phyloP scores from a whole-genome alignment of 306 rosid species.

The Lathyrus sativus region DNA sequence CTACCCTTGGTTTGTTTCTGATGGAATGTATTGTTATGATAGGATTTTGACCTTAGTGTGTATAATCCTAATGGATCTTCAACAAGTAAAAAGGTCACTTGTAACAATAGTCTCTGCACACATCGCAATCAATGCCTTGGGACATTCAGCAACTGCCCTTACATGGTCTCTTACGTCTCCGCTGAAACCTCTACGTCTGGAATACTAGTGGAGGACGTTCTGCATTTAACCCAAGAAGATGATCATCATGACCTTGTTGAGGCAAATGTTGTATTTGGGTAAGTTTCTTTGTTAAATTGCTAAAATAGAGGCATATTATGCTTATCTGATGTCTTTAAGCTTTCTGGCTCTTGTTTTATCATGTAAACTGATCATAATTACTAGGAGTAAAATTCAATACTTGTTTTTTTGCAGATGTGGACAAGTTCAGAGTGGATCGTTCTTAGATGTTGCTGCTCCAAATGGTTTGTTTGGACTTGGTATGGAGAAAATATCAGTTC shows the following conservation, averaged over 20 bases:
- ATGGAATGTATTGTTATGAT: conserved; percentile 24
- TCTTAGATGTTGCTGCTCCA: conserved; percentile 91
- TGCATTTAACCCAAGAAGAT: conserved; percentile 68
- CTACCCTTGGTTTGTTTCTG: conserved; percentile 21
- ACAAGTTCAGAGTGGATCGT: conserved; percentile 90
- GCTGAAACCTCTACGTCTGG: conserved; percentile 89
- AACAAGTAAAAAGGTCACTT: conserved; percentile 75
- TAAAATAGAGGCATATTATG: background rate
- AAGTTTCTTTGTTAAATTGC: conserved; percentile 40
- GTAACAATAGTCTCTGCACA: conserved; percentile 67
- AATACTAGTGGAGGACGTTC: conserved; percentile 79
- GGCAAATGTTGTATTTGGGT: conserved; percentile 89
- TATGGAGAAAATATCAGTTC: conserved; percentile 96
- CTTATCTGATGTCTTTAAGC: conserved; percentile 17
- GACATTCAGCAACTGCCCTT: conserved; percentile 71
- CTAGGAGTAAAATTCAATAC: conserved; percentile 28
- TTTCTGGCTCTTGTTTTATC: conserved; percentile 17
- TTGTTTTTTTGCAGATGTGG: conserved; percentile 70
- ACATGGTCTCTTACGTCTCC: conserved; percentile 84
- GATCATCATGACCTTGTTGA: conserved; percentile 57
- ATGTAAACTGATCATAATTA: background rate
- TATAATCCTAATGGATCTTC: conserved; percentile 81
- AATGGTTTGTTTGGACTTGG: conserved; percentile 96
- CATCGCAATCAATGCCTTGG: conserved; percentile 65
- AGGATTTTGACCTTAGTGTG: conserved; percentile 78